Percentiles rank a stretch among this genome's conserved stretches.
Conservation (phyloP, 176 grass and related monocot species). For the barley (Hordeum vulgare) region DNA sequence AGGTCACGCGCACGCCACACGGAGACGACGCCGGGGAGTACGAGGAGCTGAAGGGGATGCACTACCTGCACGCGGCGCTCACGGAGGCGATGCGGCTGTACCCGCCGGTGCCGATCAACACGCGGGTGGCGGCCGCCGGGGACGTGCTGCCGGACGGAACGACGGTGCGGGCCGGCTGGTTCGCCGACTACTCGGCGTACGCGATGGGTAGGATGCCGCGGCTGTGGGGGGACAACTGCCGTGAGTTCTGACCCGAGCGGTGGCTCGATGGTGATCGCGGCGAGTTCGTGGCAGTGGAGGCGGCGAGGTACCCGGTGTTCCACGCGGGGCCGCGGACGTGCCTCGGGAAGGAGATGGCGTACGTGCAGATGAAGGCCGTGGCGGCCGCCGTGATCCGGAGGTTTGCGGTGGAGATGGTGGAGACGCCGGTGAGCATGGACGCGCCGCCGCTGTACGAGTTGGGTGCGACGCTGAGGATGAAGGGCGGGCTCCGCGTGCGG, state of each 20-base stretch:
- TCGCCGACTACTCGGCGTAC: constrained; percentile 49
- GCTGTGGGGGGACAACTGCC: constrained; percentile 44
- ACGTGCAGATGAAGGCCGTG: constrained; percentile 72
- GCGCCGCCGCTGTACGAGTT: constrained; percentile 37
- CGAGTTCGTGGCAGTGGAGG: constrained; percentile 33
- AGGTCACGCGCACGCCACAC: constrained; percentile 2
- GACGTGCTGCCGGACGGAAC: constrained; percentile 75
- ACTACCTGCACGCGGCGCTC: constrained; percentile 58
- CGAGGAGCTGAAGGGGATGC: constrained; percentile 41
- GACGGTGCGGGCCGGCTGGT: constrained; percentile 49
- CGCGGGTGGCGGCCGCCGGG: constrained; percentile 17
- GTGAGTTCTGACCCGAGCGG: constrained; percentile 41
- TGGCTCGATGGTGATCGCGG: constrained; percentile 33
- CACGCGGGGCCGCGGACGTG: constrained; percentile 52
- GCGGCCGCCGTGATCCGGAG: constrained; percentile 34
- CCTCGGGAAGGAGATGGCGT: constrained; percentile 69
- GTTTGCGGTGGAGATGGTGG: constrained; percentile 29
- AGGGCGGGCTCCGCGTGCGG: constrained; percentile 38
- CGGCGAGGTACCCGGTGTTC: constrained; percentile 48
- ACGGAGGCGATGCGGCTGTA: constrained; percentile 70
- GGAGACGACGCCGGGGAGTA: neutral
- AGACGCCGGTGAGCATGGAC: neutral
- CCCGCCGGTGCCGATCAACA: constrained; percentile 69
- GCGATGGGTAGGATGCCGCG: constrained; percentile 54
- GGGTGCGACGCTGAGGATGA: constrained; percentile 43